A percentile compares a stretch with the other conserved stretches of the same genome.
phyloP scores from a whole-genome alignment of 495 filamentous ascomycete species.

The Aspergillus nidulans region DNA sequence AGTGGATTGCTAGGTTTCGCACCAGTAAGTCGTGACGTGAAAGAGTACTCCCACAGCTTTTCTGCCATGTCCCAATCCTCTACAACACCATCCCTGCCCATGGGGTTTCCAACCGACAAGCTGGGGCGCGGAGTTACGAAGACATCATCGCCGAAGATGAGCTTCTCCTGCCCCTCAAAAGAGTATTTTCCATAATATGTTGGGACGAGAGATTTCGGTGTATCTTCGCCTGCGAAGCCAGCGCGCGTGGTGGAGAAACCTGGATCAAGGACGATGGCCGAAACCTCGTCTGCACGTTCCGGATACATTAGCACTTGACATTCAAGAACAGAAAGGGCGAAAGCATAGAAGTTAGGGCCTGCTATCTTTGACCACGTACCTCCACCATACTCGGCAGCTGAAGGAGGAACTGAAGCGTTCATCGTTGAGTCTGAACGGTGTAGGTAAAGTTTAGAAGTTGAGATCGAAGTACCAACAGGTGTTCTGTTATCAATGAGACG shows the following conservation, averaged over 20 bases:
- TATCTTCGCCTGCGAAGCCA: constrained; percentile 96
- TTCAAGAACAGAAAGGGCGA: background rate
- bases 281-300: constrained; percentile 75
- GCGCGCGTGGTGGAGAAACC: constrained; percentile 88
- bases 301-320: constrained; percentile 14
- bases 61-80: constrained; percentile 95
- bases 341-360: constrained; percentile 1
- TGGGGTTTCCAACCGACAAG: constrained; percentile 83
- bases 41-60: constrained; percentile 83
- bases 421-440: constrained; percentile 19
- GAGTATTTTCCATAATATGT: constrained; percentile 72
- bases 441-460: background rate
- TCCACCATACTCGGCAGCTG: constrained; percentile 76
- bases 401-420: constrained; percentile 50
- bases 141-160: constrained; percentile 80
- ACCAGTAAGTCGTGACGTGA: constrained; percentile 72
- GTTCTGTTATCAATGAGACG: background rate
- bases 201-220: constrained; percentile 86
- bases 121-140: constrained; percentile 70
- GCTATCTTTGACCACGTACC: constrained; percentile 45
- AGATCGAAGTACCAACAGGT: background rate
- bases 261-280: constrained; percentile 91
- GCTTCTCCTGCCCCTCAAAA: constrained; percentile 52
- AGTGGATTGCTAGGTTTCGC: constrained; percentile 56
- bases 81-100: constrained; percentile 83